Evolutionary conservation across 2,329 filamentous ascomycete species (phyloP).

Genomic region (Colletotrichum godetiae): DNA sequence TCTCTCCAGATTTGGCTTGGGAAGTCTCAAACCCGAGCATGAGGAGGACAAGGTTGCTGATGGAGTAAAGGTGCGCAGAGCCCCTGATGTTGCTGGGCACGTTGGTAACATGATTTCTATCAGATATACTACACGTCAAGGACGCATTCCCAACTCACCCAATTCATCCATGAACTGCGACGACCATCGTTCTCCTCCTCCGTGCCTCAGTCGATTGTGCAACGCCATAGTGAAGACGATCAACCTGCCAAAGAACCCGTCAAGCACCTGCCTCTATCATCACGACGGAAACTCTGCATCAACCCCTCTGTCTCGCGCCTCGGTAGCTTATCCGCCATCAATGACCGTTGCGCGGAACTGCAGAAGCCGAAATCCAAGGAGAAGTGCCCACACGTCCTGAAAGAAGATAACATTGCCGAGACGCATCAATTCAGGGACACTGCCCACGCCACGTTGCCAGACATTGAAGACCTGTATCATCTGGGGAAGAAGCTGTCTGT

Average conservation of each 20-base stretch:
- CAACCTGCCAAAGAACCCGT: slow-evolving; percentile 55
- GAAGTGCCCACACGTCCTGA: slow-evolving; percentile 82
- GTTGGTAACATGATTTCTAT: slow-evolving; percentile 43
- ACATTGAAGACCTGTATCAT: slow-evolving; percentile 89
- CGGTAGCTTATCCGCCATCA: slow-evolving; percentile 81
- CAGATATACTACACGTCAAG: slow-evolving; percentile 91
- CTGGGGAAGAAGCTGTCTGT: slow-evolving; percentile 83
- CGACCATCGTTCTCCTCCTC: slow-evolving; percentile 83
- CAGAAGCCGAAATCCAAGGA: slow-evolving; percentile 78
- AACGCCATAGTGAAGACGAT: slow-evolving; percentile 26
- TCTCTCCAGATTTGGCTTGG: slow-evolving; percentile 73
- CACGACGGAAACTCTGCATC: slow-evolving; percentile 89
- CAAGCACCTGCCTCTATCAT: slow-evolving; percentile 86
- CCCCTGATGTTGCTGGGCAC: neutral
- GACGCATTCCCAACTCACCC: slow-evolving; percentile 90
- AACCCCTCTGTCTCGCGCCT: slow-evolving; percentile 84
- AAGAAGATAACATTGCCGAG: slow-evolving; percentile 77
- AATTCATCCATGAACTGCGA: slow-evolving; percentile 86
- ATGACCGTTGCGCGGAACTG: slow-evolving; percentile 90
- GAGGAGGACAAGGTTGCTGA: slow-evolving; percentile 65
- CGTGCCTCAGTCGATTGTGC: slow-evolving; percentile 58
- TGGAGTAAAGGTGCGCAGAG: slow-evolving; percentile 71
- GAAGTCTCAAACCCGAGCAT: slow-evolving; percentile 48
- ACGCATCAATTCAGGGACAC: slow-evolving; percentile 88
- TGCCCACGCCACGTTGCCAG: slow-evolving; percentile 83